Base-by-base conservation (phyloP, 202 grass and related monocot genomes). In the Dendrocalamus latiflorus region DNA sequence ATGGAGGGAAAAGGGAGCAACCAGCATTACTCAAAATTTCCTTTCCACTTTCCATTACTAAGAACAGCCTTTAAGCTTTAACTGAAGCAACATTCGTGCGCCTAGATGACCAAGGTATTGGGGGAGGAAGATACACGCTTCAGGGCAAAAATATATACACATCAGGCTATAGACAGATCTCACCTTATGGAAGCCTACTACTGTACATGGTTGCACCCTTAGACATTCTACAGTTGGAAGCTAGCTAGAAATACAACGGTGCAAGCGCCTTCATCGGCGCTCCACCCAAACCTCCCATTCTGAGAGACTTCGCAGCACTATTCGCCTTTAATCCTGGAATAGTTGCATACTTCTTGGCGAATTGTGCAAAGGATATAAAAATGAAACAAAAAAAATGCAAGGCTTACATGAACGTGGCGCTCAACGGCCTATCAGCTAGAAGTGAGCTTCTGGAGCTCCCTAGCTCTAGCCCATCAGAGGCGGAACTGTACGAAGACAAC, bases 351-450 rank as follows among this genome's bases (percentile, higher is more conserved):
- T 85, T 80, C 17, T 79, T 15, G 33, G 61, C 51, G 70, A 63
- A 74, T 72, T 71, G 74, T 82, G 69, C 30, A 68, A 59, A 56
- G 34, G 50, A 77, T 38, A 41, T 50, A 39, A 72, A 21, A 67
- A 72, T 17, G 62, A 65, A 58, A 37, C 17, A 59, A 69, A 36
- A 83, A 10, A 50, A n/a, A n/a, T 24, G 33, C 36, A 56, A 33
- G 76, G 49, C 92, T 91, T 94, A 93, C 92, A 91, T 79, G n/a
- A 81, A 90, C 34, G 85, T 57, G 39, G 80, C 41, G 75, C 65
- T 95, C 68, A 83, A 84, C 39, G 78, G 68, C 69, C 78, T 91
- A 75, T 91, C 78, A 34, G 84, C 72, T 72, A 86, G 61, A 81
- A 84, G 69, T 82, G 83, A 65, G 48, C 80, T 93, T 72, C 82